These are phyloP conservation scores for Udeniomyces megalosporus DNA, from an alignment of 768 basidiomycete genomes.

Conservation along the genomic window DNA sequence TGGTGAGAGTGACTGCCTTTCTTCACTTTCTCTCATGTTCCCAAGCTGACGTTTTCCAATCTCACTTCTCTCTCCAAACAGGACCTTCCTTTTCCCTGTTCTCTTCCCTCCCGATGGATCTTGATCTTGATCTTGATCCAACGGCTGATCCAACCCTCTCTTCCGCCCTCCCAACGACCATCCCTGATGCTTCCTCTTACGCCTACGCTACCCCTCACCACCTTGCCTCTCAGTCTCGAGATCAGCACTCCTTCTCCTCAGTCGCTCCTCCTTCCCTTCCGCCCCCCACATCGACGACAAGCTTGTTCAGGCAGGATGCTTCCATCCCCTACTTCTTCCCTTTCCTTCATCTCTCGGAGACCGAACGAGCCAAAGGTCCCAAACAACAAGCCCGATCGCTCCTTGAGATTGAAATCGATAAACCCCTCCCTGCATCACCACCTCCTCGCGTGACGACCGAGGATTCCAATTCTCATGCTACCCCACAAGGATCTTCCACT, in stretches of 20 bases:
- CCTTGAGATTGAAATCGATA: constrained; percentile 4
- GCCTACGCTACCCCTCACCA: constrained; percentile 6
- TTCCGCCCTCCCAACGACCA: not conserved
- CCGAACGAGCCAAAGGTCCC: constrained; percentile 13
- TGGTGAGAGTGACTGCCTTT: constrained; percentile 7
- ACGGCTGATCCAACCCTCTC: constrained; percentile 1
- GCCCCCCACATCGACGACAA: not conserved
- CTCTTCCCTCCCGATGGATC: constrained; percentile 13
- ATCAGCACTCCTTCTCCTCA: not conserved
- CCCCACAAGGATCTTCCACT: no score
- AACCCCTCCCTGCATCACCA: no score
- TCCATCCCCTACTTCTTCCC: constrained; percentile 15
- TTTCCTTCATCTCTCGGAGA: constrained; percentile 11
- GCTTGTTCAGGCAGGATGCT: constrained; percentile 8
- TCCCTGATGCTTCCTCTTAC: not conserved
- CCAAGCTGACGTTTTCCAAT: not conserved
- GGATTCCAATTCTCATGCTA: no score
- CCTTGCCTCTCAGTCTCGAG: no score
- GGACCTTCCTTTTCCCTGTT: constrained; percentile 10
- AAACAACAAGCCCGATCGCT: constrained; percentile 7
- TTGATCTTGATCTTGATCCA: constrained; percentile 16
- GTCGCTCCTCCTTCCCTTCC: not conserved
- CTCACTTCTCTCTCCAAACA: not conserved
- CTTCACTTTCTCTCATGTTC: not conserved
- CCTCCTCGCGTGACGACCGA: no score